phyloP scores from a whole-genome alignment of 2,329 filamentous ascomycete species.

The Drechslera avenae region DNA sequence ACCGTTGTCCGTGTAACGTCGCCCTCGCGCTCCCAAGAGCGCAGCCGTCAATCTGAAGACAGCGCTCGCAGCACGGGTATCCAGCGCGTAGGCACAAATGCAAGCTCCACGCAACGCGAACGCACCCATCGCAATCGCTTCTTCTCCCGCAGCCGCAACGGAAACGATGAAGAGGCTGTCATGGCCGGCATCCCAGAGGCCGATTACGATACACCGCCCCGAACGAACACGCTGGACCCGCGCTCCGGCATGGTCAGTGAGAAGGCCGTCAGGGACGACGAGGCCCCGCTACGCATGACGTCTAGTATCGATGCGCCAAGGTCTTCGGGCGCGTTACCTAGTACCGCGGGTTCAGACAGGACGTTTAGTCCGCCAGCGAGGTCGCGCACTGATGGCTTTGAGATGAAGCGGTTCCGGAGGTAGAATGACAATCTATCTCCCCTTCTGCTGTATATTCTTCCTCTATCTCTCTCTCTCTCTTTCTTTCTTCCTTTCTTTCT shows the following conservation, averaged over 20 bases:
- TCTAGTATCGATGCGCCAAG: constrained; percentile 5
- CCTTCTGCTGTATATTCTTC: background rate
- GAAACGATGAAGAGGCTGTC: constrained; percentile 51
- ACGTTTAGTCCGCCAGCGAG: constrained; percentile 30
- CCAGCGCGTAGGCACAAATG: constrained; percentile 45
- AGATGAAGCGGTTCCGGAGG: constrained; percentile 41
- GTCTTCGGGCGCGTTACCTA: constrained; percentile 35
- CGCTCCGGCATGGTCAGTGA: constrained; percentile 43
- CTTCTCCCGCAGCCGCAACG: constrained; percentile 56
- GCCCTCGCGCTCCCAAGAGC: constrained; percentile 38
- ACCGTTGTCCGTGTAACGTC: constrained; percentile 50
- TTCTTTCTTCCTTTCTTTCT: background rate
- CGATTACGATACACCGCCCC: constrained; percentile 21
- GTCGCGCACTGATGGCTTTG: constrained; percentile 38
- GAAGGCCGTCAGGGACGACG: constrained; percentile 36
- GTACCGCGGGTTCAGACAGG: constrained; percentile 25
- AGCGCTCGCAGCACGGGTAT: constrained; percentile 42
- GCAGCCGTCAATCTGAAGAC: constrained; percentile 39
- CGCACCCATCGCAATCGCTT: constrained; percentile 65
- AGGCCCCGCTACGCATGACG: constrained; percentile 6
- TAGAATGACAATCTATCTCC: background rate
- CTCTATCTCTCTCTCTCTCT: background rate
- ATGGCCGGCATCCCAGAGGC: constrained; percentile 55
- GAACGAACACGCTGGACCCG: constrained; percentile 43
- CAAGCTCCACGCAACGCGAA: constrained; percentile 35